Evolutionary conservation across 108 stramenopile genomes (phyloP).

Genomic region (Stephanodiscus triporus): DNA sequence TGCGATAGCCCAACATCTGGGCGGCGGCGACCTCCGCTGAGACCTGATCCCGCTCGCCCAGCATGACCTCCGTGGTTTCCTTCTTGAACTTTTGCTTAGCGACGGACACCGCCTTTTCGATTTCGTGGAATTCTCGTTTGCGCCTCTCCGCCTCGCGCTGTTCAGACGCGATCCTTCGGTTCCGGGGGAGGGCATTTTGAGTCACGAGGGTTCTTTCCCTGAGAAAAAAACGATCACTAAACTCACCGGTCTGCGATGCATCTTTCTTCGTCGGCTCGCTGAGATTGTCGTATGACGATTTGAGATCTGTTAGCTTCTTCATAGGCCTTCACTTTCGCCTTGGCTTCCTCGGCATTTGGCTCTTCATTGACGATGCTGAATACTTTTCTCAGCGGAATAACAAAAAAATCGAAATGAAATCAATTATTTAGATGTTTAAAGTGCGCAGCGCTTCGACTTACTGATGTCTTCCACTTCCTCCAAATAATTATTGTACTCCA

Average conservation of each 20-base stretch:
- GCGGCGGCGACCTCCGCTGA: slow-evolving; percentile 77
- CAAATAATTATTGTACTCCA: slow-evolving; percentile 90
- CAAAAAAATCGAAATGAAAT: too few relatives aligned
- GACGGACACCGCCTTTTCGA: slow-evolving; percentile 71
- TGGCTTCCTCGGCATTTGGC: slow-evolving; percentile 85
- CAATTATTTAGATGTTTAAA: background rate
- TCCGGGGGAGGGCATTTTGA: background rate
- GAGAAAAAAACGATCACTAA: background rate
- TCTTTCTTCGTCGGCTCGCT: slow-evolving; percentile 87
- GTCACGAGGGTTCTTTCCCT: background rate
- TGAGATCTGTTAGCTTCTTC: slow-evolving; percentile 75
- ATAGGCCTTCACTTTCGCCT: slow-evolving; percentile 76
- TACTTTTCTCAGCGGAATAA: slow-evolving; percentile 15
- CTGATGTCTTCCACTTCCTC: slow-evolving; percentile 89
- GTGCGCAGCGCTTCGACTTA: slow-evolving; percentile 3
- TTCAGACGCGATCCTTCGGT: slow-evolving; percentile 71
- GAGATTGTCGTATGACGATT: slow-evolving; percentile 86
- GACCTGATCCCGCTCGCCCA: slow-evolving; percentile 89
- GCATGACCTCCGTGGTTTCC: slow-evolving; percentile 79
- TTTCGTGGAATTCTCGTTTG: slow-evolving; percentile 69
- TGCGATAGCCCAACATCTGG: slow-evolving; percentile 89
- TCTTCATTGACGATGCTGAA: slow-evolving; percentile 89
- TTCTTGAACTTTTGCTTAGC: slow-evolving; percentile 83
- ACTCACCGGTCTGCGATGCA: slow-evolving; percentile 75
- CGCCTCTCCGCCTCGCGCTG: slow-evolving; percentile 76